A percentile compares a stretch with the other conserved stretches of the same genome.
These are phyloP conservation scores for Colletotrichum scovillei DNA, from an alignment of 2,329 filamentous ascomycete species.

Conservation along the genomic window DNA sequence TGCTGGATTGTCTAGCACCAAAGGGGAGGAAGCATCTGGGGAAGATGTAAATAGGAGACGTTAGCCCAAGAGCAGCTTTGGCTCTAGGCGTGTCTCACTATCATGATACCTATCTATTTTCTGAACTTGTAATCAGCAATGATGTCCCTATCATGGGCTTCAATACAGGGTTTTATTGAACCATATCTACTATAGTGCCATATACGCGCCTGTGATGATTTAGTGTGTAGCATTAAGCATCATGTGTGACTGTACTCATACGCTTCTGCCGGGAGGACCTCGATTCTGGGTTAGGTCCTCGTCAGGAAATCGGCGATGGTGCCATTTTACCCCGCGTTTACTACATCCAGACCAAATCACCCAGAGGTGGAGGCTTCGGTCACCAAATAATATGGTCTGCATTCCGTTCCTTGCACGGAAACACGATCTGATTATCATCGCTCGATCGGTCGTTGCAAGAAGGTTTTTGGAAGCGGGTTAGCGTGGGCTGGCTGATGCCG, in stretches of 20 bases:
- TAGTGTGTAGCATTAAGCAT: neutral
- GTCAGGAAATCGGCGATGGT: neutral
- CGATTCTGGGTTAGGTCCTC: too few species aligned
- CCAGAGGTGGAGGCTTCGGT: neutral
- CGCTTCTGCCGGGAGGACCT: too few species aligned
- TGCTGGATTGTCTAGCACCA: neutral
- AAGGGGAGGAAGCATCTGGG: neutral
- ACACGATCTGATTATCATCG: neutral
- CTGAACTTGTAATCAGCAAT: slow-evolving; percentile 7
- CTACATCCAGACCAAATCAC: too few species aligned
- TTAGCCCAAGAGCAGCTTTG: neutral
- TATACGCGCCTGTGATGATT: neutral
- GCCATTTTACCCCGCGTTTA: neutral
- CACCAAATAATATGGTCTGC: neutral
- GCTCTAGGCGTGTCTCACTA: neutral
- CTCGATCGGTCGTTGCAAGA: neutral
- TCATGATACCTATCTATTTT: slow-evolving; percentile 31
- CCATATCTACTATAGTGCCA: neutral
- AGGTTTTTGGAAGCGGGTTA: neutral
- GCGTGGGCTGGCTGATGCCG: neutral
- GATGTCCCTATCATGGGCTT: neutral
- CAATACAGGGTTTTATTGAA: neutral
- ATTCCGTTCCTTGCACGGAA: neutral
- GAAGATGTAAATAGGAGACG: slow-evolving; percentile 8
- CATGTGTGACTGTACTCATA: too few species aligned